phyloP scores from a whole-genome alignment of 106 monocot genomes.

The Platanthera zijinensis region DNA sequence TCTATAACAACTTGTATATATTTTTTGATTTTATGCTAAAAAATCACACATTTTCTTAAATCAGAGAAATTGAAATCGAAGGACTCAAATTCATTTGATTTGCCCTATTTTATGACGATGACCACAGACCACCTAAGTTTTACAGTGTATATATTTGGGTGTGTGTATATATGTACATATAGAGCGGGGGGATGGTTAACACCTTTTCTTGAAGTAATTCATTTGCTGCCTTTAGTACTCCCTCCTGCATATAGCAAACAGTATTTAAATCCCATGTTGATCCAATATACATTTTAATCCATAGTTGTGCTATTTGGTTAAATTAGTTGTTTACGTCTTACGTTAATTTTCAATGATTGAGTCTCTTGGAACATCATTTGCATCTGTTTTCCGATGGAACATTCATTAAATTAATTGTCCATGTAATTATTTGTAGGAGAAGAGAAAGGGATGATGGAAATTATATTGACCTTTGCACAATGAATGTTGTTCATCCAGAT shows the following conservation, averaged over 20 bases:
- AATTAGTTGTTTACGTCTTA: not conserved
- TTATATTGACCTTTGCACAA: constrained; percentile 34
- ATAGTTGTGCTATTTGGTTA: not conserved
- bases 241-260: constrained; percentile 41
- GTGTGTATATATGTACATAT: too few species aligned
- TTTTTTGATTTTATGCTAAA: too few species aligned
- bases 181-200: not conserved
- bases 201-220: constrained; percentile 73
- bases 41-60: too few species aligned
- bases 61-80: too few species aligned
- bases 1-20: too few species aligned
- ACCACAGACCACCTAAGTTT: too few species aligned
- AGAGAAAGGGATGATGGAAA: not conserved
- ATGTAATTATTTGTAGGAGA: not conserved
- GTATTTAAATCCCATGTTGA: not conserved
- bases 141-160: too few species aligned
- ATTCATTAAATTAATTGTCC: not conserved
- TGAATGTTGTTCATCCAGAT: constrained; percentile 60
- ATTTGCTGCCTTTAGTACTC: constrained; percentile 60
- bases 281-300: not conserved
- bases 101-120: too few species aligned
- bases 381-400: constrained; percentile 36
- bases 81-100: too few species aligned
- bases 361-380: constrained; percentile 73
- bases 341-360: constrained; percentile 65